Evolutionary conservation across 2,329 filamentous ascomycete genomes (phyloP).

Genomic region (Penicillium sp.): DNA sequence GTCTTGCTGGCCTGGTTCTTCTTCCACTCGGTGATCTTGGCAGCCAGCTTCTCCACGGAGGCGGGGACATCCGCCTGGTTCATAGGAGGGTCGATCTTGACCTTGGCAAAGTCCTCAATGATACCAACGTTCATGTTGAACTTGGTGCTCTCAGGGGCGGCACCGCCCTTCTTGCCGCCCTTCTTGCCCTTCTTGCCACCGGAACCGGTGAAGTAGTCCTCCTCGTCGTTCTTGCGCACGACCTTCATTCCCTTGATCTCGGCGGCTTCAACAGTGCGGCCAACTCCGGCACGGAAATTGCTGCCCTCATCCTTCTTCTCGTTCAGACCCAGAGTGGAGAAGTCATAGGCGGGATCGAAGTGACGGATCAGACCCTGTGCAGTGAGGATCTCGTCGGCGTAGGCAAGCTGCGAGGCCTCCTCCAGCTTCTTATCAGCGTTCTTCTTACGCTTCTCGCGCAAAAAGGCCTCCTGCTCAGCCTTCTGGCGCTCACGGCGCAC

Average conservation of each 20-base stretch:
- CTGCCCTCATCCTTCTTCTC: slow-evolving; percentile 53
- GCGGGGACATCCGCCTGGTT: slow-evolving; percentile 76
- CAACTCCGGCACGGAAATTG: slow-evolving; percentile 73
- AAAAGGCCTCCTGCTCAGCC: slow-evolving; percentile 66
- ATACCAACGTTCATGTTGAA: slow-evolving; percentile 89
- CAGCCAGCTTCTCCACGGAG: slow-evolving; percentile 83
- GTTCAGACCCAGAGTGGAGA: slow-evolving; percentile 56
- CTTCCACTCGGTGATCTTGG: slow-evolving; percentile 90
- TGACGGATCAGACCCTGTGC: slow-evolving; percentile 84
- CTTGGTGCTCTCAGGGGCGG: slow-evolving; percentile 53
- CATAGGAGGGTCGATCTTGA: slow-evolving; percentile 86
- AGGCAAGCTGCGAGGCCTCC: slow-evolving; percentile 68
- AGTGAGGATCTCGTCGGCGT: slow-evolving; percentile 86
- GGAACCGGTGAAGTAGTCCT: slow-evolving; percentile 73
- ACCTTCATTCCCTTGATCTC: slow-evolving; percentile 81
- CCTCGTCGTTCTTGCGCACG: slow-evolving; percentile 82
- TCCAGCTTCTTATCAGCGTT: slow-evolving; percentile 55
- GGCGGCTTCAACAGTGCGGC: slow-evolving; percentile 80
- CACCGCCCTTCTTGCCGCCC: slow-evolving; percentile 65
- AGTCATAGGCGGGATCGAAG: slow-evolving; percentile 81
- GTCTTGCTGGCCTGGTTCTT: slow-evolving; percentile 85
- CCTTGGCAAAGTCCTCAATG: slow-evolving; percentile 81
- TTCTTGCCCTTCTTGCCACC: slow-evolving; percentile 86
- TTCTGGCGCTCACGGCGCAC: slow-evolving; percentile 73
- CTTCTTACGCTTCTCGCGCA: slow-evolving; percentile 51